A percentile compares a stretch with the other conserved stretches of the same genome.
phyloP scores from a whole-genome alignment of 371 early-diverging fungal genomes.

The Syncephalastrum monosporum region DNA sequence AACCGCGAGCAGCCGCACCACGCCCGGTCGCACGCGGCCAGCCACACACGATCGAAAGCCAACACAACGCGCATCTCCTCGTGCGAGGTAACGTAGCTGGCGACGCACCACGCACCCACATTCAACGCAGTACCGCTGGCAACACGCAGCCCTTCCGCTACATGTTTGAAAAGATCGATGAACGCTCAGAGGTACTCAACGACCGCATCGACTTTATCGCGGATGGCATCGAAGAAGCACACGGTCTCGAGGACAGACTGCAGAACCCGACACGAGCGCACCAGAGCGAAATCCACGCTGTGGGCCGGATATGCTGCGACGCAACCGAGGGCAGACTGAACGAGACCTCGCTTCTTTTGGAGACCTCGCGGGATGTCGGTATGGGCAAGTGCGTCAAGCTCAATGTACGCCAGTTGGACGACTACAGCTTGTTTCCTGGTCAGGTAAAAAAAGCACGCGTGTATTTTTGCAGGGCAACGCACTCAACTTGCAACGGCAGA shows the following conservation, averaged over 20 bases:
- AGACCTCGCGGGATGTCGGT: constrained; percentile 72
- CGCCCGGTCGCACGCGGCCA: constrained; percentile 35
- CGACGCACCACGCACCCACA: too few relatives aligned
- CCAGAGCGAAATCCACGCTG: constrained; percentile 41
- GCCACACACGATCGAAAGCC: constrained; percentile 44
- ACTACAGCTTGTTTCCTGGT: constrained; percentile 72
- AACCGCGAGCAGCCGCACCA: not conserved
- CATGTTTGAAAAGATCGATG: constrained; percentile 84
- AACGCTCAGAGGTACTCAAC: constrained; percentile 71
- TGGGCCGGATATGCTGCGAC: constrained; percentile 80
- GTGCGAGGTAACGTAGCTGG: too few relatives aligned
- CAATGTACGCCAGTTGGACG: constrained; percentile 50
- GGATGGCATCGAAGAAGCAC: constrained; percentile 44
- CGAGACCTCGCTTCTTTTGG: constrained; percentile 69
- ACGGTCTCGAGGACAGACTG: constrained; percentile 46
- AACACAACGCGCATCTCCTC: too few relatives aligned
- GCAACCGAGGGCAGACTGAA: constrained; percentile 64
- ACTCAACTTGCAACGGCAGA: constrained; percentile 12
- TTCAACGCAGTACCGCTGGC: too few relatives aligned
- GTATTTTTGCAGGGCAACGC: not conserved
- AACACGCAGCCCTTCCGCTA: constrained; percentile 58
- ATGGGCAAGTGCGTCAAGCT: constrained; percentile 70
- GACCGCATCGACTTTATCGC: constrained; percentile 73
- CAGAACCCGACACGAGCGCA: constrained; percentile 63
- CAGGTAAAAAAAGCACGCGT: constrained; percentile 50